Conservation (phyloP, 2,329 filamentous ascomycete genomes). For the Trichoderma asperellum region DNA sequence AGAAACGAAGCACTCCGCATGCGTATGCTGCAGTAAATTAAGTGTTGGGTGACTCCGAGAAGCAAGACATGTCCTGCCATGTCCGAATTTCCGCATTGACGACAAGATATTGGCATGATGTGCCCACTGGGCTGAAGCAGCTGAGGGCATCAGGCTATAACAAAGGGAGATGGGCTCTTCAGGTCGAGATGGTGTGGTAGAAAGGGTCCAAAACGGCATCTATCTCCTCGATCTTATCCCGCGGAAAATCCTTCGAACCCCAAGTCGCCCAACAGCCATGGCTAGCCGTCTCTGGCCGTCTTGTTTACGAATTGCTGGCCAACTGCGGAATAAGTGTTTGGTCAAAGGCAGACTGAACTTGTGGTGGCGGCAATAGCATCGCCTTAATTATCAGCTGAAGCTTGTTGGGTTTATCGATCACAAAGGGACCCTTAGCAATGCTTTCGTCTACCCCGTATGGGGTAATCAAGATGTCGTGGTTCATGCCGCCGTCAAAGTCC, state of each 20-base stretch:
- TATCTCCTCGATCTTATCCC: slow-evolving; percentile 6
- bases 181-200: neutral
- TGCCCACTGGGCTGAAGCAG: neutral
- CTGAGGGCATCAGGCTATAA: neutral
- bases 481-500: neutral
- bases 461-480: slow-evolving; percentile 10
- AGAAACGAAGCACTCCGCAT: neutral
- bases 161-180: neutral
- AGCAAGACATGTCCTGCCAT: neutral
- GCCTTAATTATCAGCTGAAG: neutral
- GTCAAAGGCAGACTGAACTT: neutral
- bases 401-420: neutral
- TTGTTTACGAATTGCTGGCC: neutral
- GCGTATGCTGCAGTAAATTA: neutral
- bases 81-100: neutral
- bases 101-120: neutral
- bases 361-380: neutral
- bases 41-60: neutral
- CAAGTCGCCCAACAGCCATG: neutral
- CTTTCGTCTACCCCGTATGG: slow-evolving; percentile 14
- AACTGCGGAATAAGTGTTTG: neutral
- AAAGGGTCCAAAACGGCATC: neutral
- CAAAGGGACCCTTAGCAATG: neutral
- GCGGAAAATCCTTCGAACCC: slow-evolving; percentile 6
- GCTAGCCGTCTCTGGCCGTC: slow-evolving; percentile 13